Evolutionary conservation across 1,139 yeast genomes (phyloP).

Genomic region (Debaryomycetaceae sp.): DNA sequence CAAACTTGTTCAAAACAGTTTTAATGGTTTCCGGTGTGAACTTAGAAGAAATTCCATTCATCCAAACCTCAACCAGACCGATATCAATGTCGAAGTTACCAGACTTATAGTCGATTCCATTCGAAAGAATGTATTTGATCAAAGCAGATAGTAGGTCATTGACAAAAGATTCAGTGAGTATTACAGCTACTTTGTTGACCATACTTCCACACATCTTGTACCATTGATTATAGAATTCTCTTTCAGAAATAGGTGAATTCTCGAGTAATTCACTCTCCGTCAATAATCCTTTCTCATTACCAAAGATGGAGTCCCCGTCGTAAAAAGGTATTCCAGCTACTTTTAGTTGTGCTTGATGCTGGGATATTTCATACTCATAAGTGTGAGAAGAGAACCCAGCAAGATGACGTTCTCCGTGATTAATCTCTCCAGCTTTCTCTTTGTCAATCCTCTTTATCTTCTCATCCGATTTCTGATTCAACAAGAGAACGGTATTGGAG

Average conservation of each 20-base stretch:
- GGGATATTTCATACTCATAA: slow-evolving; percentile 51
- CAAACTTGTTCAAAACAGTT: slow-evolving; percentile 49
- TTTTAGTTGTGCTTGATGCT: slow-evolving; percentile 42
- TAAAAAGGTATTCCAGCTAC: slow-evolving; percentile 46
- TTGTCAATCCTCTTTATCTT: slow-evolving; percentile 23
- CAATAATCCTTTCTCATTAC: neutral
- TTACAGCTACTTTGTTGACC: slow-evolving; percentile 30
- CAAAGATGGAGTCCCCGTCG: slow-evolving; percentile 19
- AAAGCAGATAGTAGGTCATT: slow-evolving; percentile 37
- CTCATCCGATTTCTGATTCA: slow-evolving; percentile 12
- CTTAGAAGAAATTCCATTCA: slow-evolving; percentile 11
- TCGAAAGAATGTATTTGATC: slow-evolving; percentile 50
- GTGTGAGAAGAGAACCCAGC: slow-evolving; percentile 41
- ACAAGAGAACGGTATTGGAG: slow-evolving; percentile 70
- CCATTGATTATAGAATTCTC: slow-evolving; percentile 56
- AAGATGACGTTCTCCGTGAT: slow-evolving; percentile 12
- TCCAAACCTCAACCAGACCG: slow-evolving; percentile 14
- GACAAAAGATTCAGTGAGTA: slow-evolving; percentile 20
- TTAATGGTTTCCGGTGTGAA: slow-evolving; percentile 32
- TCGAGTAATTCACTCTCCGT: slow-evolving; percentile 35
- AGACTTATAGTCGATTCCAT: slow-evolving; percentile 25
- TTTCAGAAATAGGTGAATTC: slow-evolving; percentile 53
- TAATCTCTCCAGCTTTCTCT: slow-evolving; percentile 4
- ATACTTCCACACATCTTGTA: slow-evolving; percentile 54
- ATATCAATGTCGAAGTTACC: slow-evolving; percentile 16